Base-by-base conservation (phyloP, 1,284 basidiomycete species). In the Gomphus sp. region DNA sequence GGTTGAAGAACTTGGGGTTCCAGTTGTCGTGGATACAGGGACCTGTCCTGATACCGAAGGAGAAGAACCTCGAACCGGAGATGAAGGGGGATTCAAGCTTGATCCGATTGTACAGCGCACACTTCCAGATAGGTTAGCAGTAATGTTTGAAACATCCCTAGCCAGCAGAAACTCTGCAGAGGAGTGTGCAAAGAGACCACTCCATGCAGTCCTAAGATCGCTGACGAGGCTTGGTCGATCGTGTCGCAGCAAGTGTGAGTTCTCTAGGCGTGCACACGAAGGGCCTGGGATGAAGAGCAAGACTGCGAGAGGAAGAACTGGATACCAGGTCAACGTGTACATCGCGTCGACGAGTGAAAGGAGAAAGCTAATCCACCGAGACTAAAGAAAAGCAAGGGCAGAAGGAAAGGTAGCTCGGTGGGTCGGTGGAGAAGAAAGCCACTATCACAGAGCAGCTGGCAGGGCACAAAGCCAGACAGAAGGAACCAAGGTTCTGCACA, bases 161-260 rank as follows among this genome's bases (percentile, higher is more conserved):
- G 34, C 41, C 16, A 43, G 41, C 12, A 55, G 31, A 12, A 55
- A 33, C 8, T 34, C 54, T 31, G 41, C 41, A 14, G 39, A 18
- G 22, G 39, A 34, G 28, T 44, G 31, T 34, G 49, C 11, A 10
- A 55, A 11, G 25, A 55, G 54, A 34, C 54, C 54, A 47, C 16
- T 47, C 54, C 54, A 55, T 34, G 54, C 54, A 22, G 44, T 55
- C 43, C 25, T 55, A 22, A 55, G 54, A 47, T 55, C 54, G 25
- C 28, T 36, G 31, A 47, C 54, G 11, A 55, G 14, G 18, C 54
- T 39, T 33, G 54, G 52, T 53, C 36, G 28, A 28, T 45, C 41
- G 18, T 39, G n/a, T 36, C 52, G 52, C 41, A 5, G 36, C 16
- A 12, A 53, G 18, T 34, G 31, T n/a, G 22, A 25, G 52, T 25